These are phyloP conservation scores for Brachypodium distachyon DNA, from an alignment of 202 grass and related monocot genomes.

Conservation along the genomic window DNA sequence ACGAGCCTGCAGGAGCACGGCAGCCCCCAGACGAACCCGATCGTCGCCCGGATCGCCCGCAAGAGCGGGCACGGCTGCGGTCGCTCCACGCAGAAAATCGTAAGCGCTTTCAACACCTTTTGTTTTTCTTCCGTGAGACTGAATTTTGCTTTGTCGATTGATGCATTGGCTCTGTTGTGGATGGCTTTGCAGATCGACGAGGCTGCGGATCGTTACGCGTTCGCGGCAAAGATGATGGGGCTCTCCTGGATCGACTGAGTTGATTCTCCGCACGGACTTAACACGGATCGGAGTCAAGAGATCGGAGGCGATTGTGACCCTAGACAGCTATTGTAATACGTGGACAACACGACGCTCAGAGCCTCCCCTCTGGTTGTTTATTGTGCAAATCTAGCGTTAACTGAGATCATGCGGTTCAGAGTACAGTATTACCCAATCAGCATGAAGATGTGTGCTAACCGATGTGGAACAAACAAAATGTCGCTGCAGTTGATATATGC, in stretches of 20 bases:
- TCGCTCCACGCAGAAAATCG: slow-evolving; percentile 78
- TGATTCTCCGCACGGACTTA: too few species aligned
- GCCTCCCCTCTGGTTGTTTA: too few species aligned
- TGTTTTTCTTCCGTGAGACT: background rate
- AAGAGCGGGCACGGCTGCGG: slow-evolving; percentile 85
- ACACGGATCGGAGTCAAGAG: too few species aligned
- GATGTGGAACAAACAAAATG: too few species aligned
- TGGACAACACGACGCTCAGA: too few species aligned
- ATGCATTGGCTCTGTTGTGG: background rate
- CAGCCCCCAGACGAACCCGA: slow-evolving; percentile 73
- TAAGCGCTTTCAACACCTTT: background rate
- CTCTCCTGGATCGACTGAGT: slow-evolving; percentile 45
- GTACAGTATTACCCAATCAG: too few species aligned
- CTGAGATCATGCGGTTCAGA: too few species aligned
- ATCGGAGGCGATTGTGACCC: background rate
- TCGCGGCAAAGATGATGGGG: slow-evolving; percentile 69
- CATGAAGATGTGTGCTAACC: too few species aligned
- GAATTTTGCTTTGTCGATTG: background rate
- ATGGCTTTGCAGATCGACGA: slow-evolving; percentile 58
- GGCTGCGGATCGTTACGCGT: slow-evolving; percentile 69
- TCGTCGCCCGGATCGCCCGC: slow-evolving; percentile 65
- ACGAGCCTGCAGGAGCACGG: slow-evolving; percentile 18
- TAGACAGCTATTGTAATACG: too few species aligned
- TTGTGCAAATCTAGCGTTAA: too few species aligned
- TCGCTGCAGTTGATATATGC: too few species aligned